Evolutionary conservation across 2,329 filamentous ascomycete species (phyloP).

Genomic region (Aspergillaceae sp.): DNA sequence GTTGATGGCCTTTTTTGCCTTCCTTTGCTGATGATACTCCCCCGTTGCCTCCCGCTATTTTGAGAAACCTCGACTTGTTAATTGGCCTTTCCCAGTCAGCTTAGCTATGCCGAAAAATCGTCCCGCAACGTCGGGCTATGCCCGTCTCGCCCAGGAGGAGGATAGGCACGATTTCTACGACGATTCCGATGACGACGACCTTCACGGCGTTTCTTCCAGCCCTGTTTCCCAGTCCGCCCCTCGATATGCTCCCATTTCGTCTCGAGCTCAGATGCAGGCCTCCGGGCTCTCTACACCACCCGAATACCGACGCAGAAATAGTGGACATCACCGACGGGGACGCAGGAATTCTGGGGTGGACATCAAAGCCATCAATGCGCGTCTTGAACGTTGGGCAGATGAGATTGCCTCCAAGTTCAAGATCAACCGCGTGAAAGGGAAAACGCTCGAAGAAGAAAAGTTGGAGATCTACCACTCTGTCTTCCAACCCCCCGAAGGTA

Average conservation of each 20-base stretch:
- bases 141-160: slow-evolving; percentile 74
- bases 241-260: slow-evolving; percentile 54
- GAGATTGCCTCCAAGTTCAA: slow-evolving; percentile 98
- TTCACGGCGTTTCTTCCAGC: slow-evolving; percentile 42
- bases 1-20: not conserved
- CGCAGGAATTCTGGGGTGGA: slow-evolving; percentile 82
- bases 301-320: slow-evolving; percentile 39
- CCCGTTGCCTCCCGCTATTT: not conserved
- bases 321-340: slow-evolving; percentile 43
- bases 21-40: not conserved
- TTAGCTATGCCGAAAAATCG: slow-evolving; percentile 53
- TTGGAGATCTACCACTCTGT: slow-evolving; percentile 96
- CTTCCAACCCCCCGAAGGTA: slow-evolving; percentile 84
- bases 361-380: slow-evolving; percentile 94
- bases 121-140: slow-evolving; percentile 72
- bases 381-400: slow-evolving; percentile 91
- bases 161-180: slow-evolving; percentile 44
- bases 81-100: slow-evolving; percentile 11
- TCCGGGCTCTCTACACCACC: slow-evolving; percentile 32
- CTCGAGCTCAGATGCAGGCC: slow-evolving; percentile 44
- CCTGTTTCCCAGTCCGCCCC: slow-evolving; percentile 49
- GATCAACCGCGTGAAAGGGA: slow-evolving; percentile 65
- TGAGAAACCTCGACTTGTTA: not conserved
- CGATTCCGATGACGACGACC: slow-evolving; percentile 60
- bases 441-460: slow-evolving; percentile 68